These are phyloP conservation scores for Odonthalia washingtoniensis DNA, from an alignment of 31 red algal species.

Conservation along the genomic window DNA sequence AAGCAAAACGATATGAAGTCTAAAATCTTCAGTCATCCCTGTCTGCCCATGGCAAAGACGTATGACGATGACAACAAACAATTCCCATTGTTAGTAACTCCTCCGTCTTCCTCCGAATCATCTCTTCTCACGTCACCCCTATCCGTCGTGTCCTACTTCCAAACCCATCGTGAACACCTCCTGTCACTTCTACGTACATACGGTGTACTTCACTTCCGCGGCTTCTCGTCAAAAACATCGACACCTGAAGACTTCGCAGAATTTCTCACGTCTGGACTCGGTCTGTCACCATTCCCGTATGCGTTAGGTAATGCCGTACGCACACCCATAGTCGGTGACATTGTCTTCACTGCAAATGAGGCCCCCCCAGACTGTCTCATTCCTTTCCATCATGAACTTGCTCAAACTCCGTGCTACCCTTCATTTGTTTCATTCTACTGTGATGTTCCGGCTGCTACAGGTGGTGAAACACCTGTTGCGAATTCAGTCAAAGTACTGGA, in stretches of 20 bases:
- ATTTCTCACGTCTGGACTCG: constrained; percentile 51
- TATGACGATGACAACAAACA: too few relatives aligned
- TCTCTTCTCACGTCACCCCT: constrained; percentile 6
- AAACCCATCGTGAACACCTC: constrained; percentile 35
- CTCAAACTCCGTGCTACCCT: constrained; percentile 77
- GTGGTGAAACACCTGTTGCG: constrained; percentile 82
- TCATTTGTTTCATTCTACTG: constrained; percentile 74
- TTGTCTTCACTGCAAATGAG: constrained; percentile 89
- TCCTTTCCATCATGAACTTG: constrained; percentile 92
- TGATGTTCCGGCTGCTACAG: constrained; percentile 56
- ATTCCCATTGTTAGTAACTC: constrained; percentile 61
- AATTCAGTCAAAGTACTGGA: constrained; percentile 56
- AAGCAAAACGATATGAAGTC: too few relatives aligned
- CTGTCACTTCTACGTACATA: constrained; percentile 41
- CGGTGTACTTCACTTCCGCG: constrained; percentile 66
- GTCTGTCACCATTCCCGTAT: constrained; percentile 75
- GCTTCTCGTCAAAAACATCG: constrained; percentile 30
- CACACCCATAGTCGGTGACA: constrained; percentile 66
- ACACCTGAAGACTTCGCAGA: constrained; percentile 62
- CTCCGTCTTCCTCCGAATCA: constrained; percentile 1
- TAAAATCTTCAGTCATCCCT: too few relatives aligned
- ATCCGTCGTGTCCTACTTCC: constrained; percentile 28
- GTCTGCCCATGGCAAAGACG: too few relatives aligned
- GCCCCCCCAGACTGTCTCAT: constrained; percentile 74
- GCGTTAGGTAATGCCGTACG: constrained; percentile 81